A percentile compares a stretch with the other conserved stretches of the same genome.
phyloP scores from a whole-genome alignment of 352 stramenopile genomes.

The Plasmopara viticola region DNA sequence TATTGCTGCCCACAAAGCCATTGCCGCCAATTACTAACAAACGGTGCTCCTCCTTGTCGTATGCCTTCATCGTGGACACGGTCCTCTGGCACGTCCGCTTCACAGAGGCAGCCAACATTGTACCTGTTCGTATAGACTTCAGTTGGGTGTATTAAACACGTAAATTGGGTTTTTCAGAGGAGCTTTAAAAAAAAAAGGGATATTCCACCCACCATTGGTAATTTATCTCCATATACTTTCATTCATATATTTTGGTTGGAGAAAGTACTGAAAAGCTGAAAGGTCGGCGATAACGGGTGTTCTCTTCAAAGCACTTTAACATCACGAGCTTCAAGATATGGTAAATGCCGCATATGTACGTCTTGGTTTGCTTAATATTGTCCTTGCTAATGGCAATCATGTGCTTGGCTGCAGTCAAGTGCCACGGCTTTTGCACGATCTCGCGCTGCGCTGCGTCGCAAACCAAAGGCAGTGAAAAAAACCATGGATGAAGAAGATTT shows the following conservation, averaged over 20 bases:
- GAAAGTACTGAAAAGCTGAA: background rate
- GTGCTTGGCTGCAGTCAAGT: constrained; percentile 20
- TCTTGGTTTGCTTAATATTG: background rate
- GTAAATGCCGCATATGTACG: background rate
- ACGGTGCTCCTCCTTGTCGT: constrained; percentile 63
- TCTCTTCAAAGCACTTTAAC: too few relatives aligned
- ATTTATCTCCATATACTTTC: background rate
- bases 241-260: background rate
- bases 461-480: constrained; percentile 63
- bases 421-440: constrained; percentile 58
- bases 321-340: background rate
- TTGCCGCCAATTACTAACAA: constrained; percentile 86
- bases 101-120: too few relatives aligned
- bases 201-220: background rate
- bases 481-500: constrained; percentile 88
- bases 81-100: constrained; percentile 10
- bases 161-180: background rate
- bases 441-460: constrained; percentile 48
- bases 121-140: too few relatives aligned
- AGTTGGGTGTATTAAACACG: too few relatives aligned
- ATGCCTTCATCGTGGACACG: constrained; percentile 33
- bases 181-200: background rate
- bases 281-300: background rate
- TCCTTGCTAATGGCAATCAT: background rate
- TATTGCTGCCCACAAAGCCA: constrained; percentile 88